Percentiles rank a stretch among this genome's conserved stretches.
Evolutionary conservation across 768 basidiomycete genomes (phyloP).

Genomic region (Terana coerulea): DNA sequence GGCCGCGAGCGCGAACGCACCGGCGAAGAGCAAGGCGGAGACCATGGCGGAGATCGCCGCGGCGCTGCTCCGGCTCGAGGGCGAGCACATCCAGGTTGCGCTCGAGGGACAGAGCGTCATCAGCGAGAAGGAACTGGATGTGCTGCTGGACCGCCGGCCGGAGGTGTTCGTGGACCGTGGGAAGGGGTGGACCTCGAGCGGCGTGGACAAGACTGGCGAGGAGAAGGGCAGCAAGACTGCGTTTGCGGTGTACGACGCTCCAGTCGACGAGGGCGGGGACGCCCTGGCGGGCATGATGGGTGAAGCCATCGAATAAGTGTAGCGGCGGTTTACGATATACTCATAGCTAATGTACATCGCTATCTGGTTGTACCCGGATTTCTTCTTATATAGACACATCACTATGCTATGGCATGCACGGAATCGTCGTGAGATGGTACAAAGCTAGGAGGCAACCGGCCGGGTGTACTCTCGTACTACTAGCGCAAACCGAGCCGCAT

Average conservation of each 20-base stretch:
- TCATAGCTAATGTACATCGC: too few species aligned
- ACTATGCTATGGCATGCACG: too few species aligned
- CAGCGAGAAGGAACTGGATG: conserved; percentile 75
- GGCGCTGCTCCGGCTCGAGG: conserved; percentile 72
- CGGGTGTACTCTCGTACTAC: too few species aligned
- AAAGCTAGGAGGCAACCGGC: too few species aligned
- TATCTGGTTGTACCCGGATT: too few species aligned
- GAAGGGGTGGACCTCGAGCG: conserved; percentile 64
- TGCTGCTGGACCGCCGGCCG: conserved; percentile 74
- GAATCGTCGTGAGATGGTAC: too few species aligned
- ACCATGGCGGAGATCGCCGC: conserved; percentile 80
- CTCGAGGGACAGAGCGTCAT: conserved; percentile 71
- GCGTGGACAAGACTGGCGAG: conserved; percentile 18
- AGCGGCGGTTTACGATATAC: too few species aligned
- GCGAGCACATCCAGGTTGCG: conserved; percentile 83
- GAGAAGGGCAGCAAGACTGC: conserved; percentile 44
- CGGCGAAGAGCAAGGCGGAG: conserved; percentile 43
- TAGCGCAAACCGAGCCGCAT: too few species aligned
- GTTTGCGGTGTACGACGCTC: conserved; percentile 77
- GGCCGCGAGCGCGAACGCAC: conserved; percentile 31
- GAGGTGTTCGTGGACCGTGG: conserved; percentile 69
- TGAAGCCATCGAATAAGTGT: conserved; percentile 24
- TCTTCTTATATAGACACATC: too few species aligned
- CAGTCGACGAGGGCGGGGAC: conserved; percentile 60
- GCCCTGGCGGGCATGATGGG: conserved; percentile 68